Evolutionary conservation across 768 basidiomycete species (phyloP).

Genomic region (Lactifluus rugatus): DNA sequence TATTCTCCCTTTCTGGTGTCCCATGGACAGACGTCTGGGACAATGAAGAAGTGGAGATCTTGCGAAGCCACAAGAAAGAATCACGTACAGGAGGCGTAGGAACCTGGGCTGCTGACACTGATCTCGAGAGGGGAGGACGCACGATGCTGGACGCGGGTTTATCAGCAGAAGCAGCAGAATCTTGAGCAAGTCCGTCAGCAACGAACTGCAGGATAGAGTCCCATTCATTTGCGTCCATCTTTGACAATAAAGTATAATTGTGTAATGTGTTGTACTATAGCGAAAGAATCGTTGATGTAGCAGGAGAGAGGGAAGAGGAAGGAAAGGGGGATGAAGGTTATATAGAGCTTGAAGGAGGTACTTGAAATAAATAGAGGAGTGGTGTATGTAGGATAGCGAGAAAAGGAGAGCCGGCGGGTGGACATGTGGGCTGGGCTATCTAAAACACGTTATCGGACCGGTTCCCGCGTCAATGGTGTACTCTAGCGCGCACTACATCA

Average conservation of each 20-base stretch:
- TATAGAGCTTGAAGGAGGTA: neutral
- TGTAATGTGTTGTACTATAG: neutral
- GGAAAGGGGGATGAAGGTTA: neutral
- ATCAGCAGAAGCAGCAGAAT: constrained; percentile 26
- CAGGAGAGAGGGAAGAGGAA: neutral
- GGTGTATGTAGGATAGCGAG: neutral
- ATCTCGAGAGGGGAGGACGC: constrained; percentile 15
- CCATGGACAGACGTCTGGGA: constrained; percentile 27
- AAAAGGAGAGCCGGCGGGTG: neutral
- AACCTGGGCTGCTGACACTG: constrained; percentile 9
- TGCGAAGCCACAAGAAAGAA: constrained; percentile 8
- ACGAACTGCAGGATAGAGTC: constrained; percentile 55
- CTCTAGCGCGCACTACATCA: too few species aligned
- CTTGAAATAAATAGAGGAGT: neutral
- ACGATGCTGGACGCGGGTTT: constrained; percentile 27
- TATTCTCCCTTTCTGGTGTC: constrained; percentile 33
- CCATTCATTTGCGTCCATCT: constrained; percentile 45
- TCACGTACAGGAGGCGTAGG: constrained; percentile 57
- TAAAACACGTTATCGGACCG: too few species aligned
- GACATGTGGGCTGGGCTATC: too few species aligned
- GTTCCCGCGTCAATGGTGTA: too few species aligned
- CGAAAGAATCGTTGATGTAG: neutral
- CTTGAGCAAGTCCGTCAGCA: constrained; percentile 33
- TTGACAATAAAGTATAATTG: neutral
- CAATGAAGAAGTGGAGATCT: neutral